Base-by-base conservation (phyloP, 31 red algal genomes). In the Asparagopsis taxiformis region DNA sequence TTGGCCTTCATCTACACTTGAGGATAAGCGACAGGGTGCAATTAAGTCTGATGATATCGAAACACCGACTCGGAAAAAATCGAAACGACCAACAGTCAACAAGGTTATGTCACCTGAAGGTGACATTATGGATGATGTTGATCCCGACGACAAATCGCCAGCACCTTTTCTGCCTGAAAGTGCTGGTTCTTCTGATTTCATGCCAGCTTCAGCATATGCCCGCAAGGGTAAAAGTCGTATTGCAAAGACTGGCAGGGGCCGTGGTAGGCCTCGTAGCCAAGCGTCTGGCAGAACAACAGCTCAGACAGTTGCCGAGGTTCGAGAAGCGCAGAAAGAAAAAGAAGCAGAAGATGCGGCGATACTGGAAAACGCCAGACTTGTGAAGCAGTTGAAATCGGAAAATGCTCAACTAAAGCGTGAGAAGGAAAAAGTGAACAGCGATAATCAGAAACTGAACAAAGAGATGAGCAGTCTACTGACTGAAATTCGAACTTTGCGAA, bases 371-470 rank as follows among this genome's bases (percentile, higher is more conserved):
- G 71, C 4, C 3, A 25, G 54, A 19, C 36, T 59, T 62, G 25
- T 59, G 20, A 59, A 0, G 4, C 6, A 22, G 19, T 43, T 87
- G 7, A 52, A 53, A 22, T 36, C 7, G 1, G 64, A 69, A 25
- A 72, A 76, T 31, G 13, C 15, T 15, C 24, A 77, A 16, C 9
- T 78, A 16, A 77, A 72, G 22, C 5, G 1, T 17, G 61, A 65
- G 25, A 53, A 55, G 38, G 61, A 65, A 30, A 23, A 13, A 2
- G 19, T 79, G 9, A 63, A 11, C 24, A 41, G 50, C 5, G 74
- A 79, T 25, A 65, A 65, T 54, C n/a, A 54, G 26, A 46, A 79
- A 15, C 22, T 87, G 35, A 87, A 77, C 65, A 37, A 72, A 2
- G 72, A 87, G 36, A 65, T 87, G 38, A 41, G 68, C 2, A 72